These are phyloP conservation scores for Neckera pumila DNA, from an alignment of 225 moss, liverwort and hornwort species.

Conservation along the genomic window DNA sequence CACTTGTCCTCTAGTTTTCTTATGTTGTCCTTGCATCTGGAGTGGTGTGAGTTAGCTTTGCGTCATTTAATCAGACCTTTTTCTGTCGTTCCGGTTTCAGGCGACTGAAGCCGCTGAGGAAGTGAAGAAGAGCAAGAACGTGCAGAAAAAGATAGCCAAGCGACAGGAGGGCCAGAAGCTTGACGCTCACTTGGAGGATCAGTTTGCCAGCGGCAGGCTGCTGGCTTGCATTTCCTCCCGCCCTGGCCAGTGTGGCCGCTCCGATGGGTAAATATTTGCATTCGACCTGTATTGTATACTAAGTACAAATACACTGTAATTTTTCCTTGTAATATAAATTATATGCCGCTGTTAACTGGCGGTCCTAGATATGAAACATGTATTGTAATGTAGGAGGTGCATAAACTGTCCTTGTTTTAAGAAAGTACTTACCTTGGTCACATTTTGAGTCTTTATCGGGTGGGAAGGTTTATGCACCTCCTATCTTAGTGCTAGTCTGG, in stretches of 20 bases:
- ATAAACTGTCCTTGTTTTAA: background rate
- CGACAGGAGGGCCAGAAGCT: conserved; percentile 64
- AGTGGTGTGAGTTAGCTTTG: background rate
- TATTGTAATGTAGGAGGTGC: background rate
- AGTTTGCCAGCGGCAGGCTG: conserved; percentile 79
- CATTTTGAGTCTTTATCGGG: too few species aligned
- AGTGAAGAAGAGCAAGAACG: conserved; percentile 28
- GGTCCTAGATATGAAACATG: background rate
- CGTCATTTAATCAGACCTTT: background rate
- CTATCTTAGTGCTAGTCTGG: background rate
- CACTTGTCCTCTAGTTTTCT: background rate
- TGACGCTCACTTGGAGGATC: conserved; percentile 71
- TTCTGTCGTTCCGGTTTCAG: background rate
- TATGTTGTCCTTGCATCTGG: background rate
- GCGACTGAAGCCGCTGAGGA: conserved; percentile 41
- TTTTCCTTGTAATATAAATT: background rate
- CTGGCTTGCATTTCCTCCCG: conserved; percentile 59
- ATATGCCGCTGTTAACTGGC: background rate
- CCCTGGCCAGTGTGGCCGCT: conserved; percentile 87
- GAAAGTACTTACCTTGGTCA: background rate
- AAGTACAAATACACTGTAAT: too few species aligned
- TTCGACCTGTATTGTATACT: background rate
- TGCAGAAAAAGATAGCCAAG: conserved; percentile 64
- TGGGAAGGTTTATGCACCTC: background rate
- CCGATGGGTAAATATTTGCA: conserved; percentile 37